Conservation (phyloP, 345 rosid genomes). For the Arabidopsis thaliana region TAIR10.1 NC_003076.8:22273001-22273500, state of each 20-base stretch:
- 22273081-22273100: slow-evolving; percentile 4
- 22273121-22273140: slow-evolving; percentile 9
- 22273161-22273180: slow-evolving; percentile 31
- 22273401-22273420: slow-evolving; percentile 44
- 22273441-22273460: slow-evolving; percentile 44
- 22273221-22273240: slow-evolving; percentile 21
- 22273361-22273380: slow-evolving; percentile 39
- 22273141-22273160: slow-evolving; percentile 33
- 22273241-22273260: slow-evolving; percentile 1
- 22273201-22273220: slow-evolving; percentile 38
- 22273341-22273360: slow-evolving; percentile 50
- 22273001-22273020: neutral
- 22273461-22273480: slow-evolving; percentile 69
- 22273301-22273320: slow-evolving; percentile 37
- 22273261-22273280: slow-evolving; percentile 3
- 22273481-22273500: slow-evolving; percentile 66
- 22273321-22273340: slow-evolving; percentile 44
- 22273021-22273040: neutral
- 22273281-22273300: slow-evolving; percentile 31
- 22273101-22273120: slow-evolving; percentile 5
- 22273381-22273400: slow-evolving; percentile 46
- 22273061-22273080: slow-evolving; percentile 21
- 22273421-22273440: slow-evolving; percentile 50
- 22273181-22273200: slow-evolving; percentile 23
- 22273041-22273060: slow-evolving; percentile 10